Evolutionary conservation across 805 yeast genomes (phyloP).

Genomic region (Isabelozyma rhagii): DNA sequence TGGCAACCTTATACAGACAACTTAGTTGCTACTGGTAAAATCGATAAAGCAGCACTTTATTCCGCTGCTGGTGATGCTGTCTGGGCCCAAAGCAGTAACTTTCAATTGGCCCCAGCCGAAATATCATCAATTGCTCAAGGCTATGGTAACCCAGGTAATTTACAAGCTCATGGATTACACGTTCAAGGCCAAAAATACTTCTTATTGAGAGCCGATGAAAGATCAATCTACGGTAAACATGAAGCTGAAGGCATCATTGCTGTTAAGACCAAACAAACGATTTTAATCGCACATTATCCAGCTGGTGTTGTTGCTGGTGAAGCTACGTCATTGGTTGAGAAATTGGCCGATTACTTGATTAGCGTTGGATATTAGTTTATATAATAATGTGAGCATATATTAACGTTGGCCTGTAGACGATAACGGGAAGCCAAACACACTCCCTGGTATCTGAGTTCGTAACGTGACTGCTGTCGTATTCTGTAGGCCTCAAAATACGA

Average conservation of each 20-base stretch:
- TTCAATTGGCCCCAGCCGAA: constrained; percentile 66
- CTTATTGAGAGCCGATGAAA: constrained; percentile 81
- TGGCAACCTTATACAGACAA: constrained; percentile 91
- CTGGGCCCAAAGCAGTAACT: constrained; percentile 84
- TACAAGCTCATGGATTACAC: constrained; percentile 86
- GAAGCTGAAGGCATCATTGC: constrained; percentile 86
- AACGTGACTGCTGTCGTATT: no score
- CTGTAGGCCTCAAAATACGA: neutral
- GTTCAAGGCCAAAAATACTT: constrained; percentile 84
- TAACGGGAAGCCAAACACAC: no score
- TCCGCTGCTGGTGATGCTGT: constrained; percentile 92
- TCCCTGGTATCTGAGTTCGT: no score
- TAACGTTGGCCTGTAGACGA: no score
- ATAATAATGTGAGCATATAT: neutral
- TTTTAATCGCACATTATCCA: constrained; percentile 91
- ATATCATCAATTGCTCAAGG: constrained; percentile 73
- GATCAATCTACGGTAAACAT: constrained; percentile 89
- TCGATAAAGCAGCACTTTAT: constrained; percentile 90
- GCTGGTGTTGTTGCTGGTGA: constrained; percentile 90
- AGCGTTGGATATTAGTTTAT: constrained; percentile 66
- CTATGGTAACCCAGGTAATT: constrained; percentile 69
- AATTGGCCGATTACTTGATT: constrained; percentile 91
- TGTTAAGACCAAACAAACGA: constrained; percentile 92
- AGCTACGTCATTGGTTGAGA: constrained; percentile 92
- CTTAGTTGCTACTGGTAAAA: constrained; percentile 78